phyloP scores from a whole-genome alignment of 2,329 filamentous ascomycete species.

The Pseudocercospora eumusae region DNA sequence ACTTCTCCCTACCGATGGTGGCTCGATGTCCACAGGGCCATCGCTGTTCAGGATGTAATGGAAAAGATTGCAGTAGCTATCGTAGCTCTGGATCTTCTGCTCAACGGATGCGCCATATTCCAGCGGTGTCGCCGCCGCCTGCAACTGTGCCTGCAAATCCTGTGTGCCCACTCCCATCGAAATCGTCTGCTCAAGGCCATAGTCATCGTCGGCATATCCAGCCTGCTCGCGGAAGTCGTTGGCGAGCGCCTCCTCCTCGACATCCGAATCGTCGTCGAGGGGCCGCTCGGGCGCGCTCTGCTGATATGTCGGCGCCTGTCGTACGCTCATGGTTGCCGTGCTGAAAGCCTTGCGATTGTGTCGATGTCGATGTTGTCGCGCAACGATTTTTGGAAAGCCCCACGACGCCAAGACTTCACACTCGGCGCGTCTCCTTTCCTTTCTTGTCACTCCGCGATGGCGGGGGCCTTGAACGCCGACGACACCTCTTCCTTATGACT shows the following conservation, averaged over 20 bases:
- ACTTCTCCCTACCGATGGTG: slow-evolving; percentile 75
- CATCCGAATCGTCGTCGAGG: slow-evolving; percentile 69
- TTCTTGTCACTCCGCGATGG: neutral
- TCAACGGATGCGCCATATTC: slow-evolving; percentile 96
- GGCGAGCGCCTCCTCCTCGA: slow-evolving; percentile 92
- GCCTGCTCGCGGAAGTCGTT: slow-evolving; percentile 97
- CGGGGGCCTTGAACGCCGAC: neutral
- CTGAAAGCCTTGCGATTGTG: neutral
- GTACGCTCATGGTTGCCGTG: slow-evolving; percentile 41
- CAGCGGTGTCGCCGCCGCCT: slow-evolving; percentile 87
- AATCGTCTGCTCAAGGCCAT: slow-evolving; percentile 70
- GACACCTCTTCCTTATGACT: neutral
- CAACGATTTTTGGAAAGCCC: neutral
- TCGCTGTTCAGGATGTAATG: slow-evolving; percentile 99
- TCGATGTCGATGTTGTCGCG: slow-evolving; percentile 6
- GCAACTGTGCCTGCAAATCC: slow-evolving; percentile 89
- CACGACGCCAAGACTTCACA: slow-evolving; percentile 3
- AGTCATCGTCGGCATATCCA: slow-evolving; percentile 73
- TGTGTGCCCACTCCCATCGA: slow-evolving; percentile 69
- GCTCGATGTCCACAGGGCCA: slow-evolving; percentile 95
- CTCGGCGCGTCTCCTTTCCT: neutral
- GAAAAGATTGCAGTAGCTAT: slow-evolving; percentile 98
- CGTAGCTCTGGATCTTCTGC: slow-evolving; percentile 97
- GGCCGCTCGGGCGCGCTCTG: slow-evolving; percentile 43
- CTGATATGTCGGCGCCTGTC: slow-evolving; percentile 44